These are phyloP conservation scores for Phytophthora melonis DNA, from an alignment of 352 stramenopile species.

Conservation along the genomic window DNA sequence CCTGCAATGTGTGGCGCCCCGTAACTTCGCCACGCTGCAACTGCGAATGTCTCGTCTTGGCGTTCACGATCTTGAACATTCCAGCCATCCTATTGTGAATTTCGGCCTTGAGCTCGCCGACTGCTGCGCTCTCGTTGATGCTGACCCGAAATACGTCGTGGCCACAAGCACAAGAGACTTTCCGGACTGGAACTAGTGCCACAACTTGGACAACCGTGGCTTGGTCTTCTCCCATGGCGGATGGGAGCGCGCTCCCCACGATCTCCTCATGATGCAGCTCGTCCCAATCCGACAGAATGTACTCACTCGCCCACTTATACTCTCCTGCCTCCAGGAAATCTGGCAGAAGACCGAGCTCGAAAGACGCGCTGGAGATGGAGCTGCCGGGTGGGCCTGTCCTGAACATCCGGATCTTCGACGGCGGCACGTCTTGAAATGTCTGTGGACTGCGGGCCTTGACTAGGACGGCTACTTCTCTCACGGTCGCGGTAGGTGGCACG, in stretches of 20 bases:
- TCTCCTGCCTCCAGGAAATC: neutral
- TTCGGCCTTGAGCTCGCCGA: slow-evolving; percentile 8
- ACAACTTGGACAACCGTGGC: neutral
- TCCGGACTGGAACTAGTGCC: neutral
- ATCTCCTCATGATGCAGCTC: neutral
- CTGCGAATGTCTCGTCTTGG: neutral
- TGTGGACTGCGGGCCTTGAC: neutral
- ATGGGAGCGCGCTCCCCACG: neutral
- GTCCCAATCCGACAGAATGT: neutral
- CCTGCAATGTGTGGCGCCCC: neutral
- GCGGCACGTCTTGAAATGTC: neutral
- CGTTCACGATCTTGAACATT: slow-evolving; percentile 2
- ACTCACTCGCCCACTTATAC: neutral
- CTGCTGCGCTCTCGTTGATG: neutral
- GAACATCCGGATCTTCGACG: neutral
- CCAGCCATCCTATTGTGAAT: slow-evolving; percentile 1
- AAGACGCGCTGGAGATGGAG: neutral
- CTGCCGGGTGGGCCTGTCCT: neutral
- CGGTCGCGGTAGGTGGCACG: neutral
- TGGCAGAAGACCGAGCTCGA: neutral
- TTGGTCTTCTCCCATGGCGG: neutral
- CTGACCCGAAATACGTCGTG: neutral
- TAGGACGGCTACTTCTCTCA: neutral
- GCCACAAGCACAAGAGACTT: neutral
- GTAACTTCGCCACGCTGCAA: neutral